These are phyloP conservation scores for Aspergillus egyptiacus DNA, from an alignment of 495 filamentous ascomycete genomes.

Conservation along the genomic window DNA sequence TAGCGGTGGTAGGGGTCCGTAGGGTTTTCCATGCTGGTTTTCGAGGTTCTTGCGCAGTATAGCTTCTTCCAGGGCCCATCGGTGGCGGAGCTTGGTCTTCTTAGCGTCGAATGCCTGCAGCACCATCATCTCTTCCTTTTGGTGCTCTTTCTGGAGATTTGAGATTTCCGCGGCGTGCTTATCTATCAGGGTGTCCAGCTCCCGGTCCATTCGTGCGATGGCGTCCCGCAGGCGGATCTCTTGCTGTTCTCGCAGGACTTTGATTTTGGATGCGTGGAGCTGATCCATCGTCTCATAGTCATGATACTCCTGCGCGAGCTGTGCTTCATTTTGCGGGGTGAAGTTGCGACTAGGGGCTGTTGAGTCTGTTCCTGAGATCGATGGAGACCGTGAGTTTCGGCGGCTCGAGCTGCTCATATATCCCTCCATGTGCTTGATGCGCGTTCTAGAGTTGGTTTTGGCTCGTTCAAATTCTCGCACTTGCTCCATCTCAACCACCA, in stretches of 20 bases:
- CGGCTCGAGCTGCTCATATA: conserved; percentile 59
- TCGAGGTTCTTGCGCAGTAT: conserved; percentile 58
- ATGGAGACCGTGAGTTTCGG: conserved; percentile 22
- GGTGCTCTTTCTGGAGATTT: conserved; percentile 48
- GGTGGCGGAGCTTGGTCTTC: conserved; percentile 41
- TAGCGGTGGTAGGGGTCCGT: conserved; percentile 43
- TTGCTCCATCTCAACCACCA: conserved; percentile 62
- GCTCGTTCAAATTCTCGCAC: conserved; percentile 53
- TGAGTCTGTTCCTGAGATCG: conserved; percentile 25
- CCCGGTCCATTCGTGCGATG: conserved; percentile 55
- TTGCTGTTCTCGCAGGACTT: conserved; percentile 74
- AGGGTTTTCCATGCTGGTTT: conserved; percentile 39
- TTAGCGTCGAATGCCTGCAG: conserved; percentile 44
- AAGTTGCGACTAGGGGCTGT: conserved; percentile 24
- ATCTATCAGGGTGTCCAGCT: conserved; percentile 51
- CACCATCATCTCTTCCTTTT: conserved; percentile 47
- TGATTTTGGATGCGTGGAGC: conserved; percentile 66
- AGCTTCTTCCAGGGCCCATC: conserved; percentile 62
- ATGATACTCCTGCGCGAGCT: conserved; percentile 67
- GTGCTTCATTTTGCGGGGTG: conserved; percentile 40
- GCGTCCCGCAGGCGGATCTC: conserved; percentile 62
- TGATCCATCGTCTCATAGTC: conserved; percentile 63
- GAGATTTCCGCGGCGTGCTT: conserved; percentile 47
- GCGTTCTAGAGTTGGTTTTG: conserved; percentile 56
- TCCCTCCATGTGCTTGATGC: conserved; percentile 72